Evolutionary conservation across 768 basidiomycete species (phyloP).

Genomic region (Mycena amicta): DNA sequence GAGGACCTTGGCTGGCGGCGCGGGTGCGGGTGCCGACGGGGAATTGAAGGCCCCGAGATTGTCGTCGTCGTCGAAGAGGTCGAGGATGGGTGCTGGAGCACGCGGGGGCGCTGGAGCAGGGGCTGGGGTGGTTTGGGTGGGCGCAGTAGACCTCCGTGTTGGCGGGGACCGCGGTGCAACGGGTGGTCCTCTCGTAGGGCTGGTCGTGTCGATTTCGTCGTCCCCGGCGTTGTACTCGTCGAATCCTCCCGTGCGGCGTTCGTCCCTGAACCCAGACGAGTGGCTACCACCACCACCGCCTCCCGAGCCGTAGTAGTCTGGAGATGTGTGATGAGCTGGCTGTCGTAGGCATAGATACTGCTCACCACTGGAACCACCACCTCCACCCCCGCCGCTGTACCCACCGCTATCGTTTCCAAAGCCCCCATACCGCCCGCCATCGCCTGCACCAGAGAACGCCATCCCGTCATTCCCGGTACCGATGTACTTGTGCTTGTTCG

Average conservation of each 20-base stretch:
- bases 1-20: conserved; percentile 47
- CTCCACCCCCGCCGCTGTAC: conserved; percentile 51
- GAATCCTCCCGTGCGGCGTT: conserved; percentile 57
- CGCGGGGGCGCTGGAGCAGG: conserved; percentile 44
- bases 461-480: conserved; percentile 83
- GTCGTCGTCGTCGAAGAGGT: conserved; percentile 79
- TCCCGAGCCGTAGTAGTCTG: conserved; percentile 31
- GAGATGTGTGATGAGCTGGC: not conserved
- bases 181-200: conserved; percentile 36
- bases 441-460: conserved; percentile 54
- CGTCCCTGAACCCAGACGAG: conserved; percentile 60
- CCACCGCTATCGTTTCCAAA: conserved; percentile 41
- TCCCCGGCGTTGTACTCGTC: conserved; percentile 98
- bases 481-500: conserved; percentile 85
- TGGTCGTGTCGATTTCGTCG: conserved; percentile 57
- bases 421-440: conserved; percentile 52
- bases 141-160: conserved; percentile 38
- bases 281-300: conserved; percentile 43
- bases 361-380: conserved; percentile 34
- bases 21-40: conserved; percentile 32
- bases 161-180: conserved; percentile 38
- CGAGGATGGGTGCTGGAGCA: conserved; percentile 49
- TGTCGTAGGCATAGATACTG: conserved; percentile 23
- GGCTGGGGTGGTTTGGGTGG: conserved; percentile 31
- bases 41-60: conserved; percentile 36